These are phyloP conservation scores for Dactylis glomerata DNA, from an alignment of 176 grass and related monocot species.

Conservation along the genomic window DNA sequence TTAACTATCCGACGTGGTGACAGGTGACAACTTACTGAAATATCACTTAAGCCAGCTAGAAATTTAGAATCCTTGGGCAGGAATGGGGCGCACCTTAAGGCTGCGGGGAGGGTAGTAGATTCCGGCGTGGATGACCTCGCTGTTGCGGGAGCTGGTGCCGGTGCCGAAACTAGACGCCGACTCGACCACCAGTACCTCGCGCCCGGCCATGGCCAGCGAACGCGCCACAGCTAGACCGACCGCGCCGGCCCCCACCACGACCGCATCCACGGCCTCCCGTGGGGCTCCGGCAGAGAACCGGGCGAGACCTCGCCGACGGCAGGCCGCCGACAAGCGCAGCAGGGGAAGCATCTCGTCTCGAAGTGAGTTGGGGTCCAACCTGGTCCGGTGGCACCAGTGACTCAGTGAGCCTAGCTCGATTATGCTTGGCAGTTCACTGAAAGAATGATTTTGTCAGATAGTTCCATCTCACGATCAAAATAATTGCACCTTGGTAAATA, in stretches of 20 bases:
- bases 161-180: constrained; percentile 76
- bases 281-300: constrained; percentile 26
- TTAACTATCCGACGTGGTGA: neutral
- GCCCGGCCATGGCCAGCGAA: constrained; percentile 65
- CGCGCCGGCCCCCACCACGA: constrained; percentile 85
- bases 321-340: constrained; percentile 20
- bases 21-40: neutral
- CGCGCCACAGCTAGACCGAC: constrained; percentile 78
- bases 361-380: neutral
- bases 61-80: neutral
- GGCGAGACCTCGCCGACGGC: constrained; percentile 16
- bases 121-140: constrained; percentile 93
- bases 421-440: neutral
- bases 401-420: neutral
- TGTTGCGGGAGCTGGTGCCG: constrained; percentile 92
- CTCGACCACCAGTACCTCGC: constrained; percentile 85
- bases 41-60: neutral
- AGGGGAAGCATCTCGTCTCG: constrained; percentile 29
- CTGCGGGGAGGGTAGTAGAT: constrained; percentile 82
- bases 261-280: constrained; percentile 63
- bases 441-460: neutral
- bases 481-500: neutral
- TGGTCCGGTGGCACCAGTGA: neutral
- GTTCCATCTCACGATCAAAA: neutral
- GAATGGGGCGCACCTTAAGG: constrained; percentile 52